A percentile compares a stretch with the other conserved stretches of the same genome.
Evolutionary conservation across 140 eudicot genomes (phyloP).

Genomic region (Flaveria floridana): DNA sequence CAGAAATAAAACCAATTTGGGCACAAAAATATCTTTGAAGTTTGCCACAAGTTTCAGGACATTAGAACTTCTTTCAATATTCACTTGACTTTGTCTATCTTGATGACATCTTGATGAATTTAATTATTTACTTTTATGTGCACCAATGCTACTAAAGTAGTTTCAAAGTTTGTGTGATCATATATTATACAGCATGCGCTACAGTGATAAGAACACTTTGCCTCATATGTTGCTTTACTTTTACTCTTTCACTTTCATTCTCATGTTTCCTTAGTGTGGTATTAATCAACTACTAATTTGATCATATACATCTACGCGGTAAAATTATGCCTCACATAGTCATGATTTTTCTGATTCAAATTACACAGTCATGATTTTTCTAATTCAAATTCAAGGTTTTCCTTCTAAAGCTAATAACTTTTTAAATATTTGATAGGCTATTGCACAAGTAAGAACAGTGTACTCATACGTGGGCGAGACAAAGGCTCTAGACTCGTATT

Average conservation of each 20-base stretch:
- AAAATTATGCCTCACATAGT: neutral
- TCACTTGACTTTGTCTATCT: slow-evolving; percentile 17
- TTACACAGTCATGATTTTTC: neutral
- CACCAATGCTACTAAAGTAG: slow-evolving; percentile 28
- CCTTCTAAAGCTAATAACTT: too few relatives aligned
- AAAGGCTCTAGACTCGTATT: slow-evolving; percentile 80
- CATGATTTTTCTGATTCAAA: neutral
- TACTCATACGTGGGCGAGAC: slow-evolving; percentile 92
- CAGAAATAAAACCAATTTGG: neutral
- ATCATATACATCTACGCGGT: slow-evolving; percentile 7
- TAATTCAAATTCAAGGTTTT: neutral
- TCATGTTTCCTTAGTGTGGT: slow-evolving; percentile 34
- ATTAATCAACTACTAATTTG: slow-evolving; percentile 23
- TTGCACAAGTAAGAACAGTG: slow-evolving; percentile 95
- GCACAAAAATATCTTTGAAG: neutral
- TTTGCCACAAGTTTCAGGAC: too few relatives aligned
- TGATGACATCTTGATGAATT: neutral
- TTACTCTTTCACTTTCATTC: slow-evolving; percentile 27
- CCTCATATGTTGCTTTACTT: slow-evolving; percentile 26
- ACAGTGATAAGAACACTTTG: slow-evolving; percentile 25
- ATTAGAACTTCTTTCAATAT: neutral
- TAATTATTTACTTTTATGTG: slow-evolving; percentile 24
- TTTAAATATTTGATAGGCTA: slow-evolving; percentile 49
- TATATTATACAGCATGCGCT: slow-evolving; percentile 31
- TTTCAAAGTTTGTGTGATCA: slow-evolving; percentile 33